Conservation (phyloP, 495 filamentous ascomycete species). For the Aspergillus bridgeri region DNA sequence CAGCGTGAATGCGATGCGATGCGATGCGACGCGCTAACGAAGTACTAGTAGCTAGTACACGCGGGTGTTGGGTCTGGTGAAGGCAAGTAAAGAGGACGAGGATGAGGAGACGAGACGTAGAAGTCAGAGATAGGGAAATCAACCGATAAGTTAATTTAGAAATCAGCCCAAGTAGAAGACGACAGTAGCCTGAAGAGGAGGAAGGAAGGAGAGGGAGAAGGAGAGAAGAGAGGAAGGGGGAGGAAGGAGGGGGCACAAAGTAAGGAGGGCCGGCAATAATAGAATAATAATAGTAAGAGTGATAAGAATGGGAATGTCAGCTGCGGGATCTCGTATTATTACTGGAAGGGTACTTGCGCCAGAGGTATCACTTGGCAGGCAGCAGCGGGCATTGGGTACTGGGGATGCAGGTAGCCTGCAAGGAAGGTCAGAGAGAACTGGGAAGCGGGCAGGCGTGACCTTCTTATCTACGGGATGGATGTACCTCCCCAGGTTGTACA, state of each 20-base stretch:
- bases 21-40: slow-evolving; percentile 31
- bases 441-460: no score
- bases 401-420: neutral
- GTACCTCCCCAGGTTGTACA: no score
- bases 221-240: slow-evolving; percentile 9
- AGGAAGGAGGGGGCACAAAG: slow-evolving; percentile 6
- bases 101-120: neutral
- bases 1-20: slow-evolving; percentile 25
- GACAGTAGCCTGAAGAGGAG: slow-evolving; percentile 9
- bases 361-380: neutral
- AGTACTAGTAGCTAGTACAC: slow-evolving; percentile 3
- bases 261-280: slow-evolving; percentile 12
- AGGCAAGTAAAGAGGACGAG: slow-evolving; percentile 4
- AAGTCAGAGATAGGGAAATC: neutral
- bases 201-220: slow-evolving; percentile 9
- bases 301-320: slow-evolving; percentile 1
- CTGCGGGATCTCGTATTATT: neutral
- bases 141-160: slow-evolving; percentile 1
- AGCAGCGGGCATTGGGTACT: neutral
- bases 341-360: neutral
- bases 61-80: slow-evolving; percentile 18
- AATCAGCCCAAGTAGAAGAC: slow-evolving; percentile 9
- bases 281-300: slow-evolving; percentile 1
- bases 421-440: no score
- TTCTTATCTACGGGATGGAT: no score